Base-by-base conservation (phyloP, 2,329 filamentous ascomycete genomes). In the Penicillium freii region DNA sequence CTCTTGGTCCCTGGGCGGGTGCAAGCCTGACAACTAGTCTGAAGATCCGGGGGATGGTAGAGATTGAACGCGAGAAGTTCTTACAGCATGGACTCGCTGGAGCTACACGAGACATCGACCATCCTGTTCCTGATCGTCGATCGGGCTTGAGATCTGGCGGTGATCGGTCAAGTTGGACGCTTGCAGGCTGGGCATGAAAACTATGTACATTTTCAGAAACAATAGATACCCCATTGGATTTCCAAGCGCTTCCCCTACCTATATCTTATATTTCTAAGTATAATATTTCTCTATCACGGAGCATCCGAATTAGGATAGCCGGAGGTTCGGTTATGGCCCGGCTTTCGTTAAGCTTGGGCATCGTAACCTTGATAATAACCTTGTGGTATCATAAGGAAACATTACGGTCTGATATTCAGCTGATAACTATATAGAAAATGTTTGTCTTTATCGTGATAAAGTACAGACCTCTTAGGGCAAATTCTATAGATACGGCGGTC, bases 41-140 rank as follows among this genome's bases (percentile, higher is more conserved):
- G 62, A 82, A 84, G 51, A 78, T 87, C 23, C 81, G 81, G 57
- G 84, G 85, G 0, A 77, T 84, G 45, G 82, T 87, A 6, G 85
- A 88, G 69, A 80, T 88, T 21, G 85, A 88, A 65, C 77, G 83
- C 27, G 86, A 89, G 48, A 82, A 81, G 43, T 89, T 87, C 63
- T 69, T 87, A 38, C 75, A 78, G 45, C 71, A 80, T 63, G 78
- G 79, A 29, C 64, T 81, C 38, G 72, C 76, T 15, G 77, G 78
- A 2, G 78, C 78, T n/a, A 78, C 67, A 57, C 73, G 75, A 51
- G 78, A 80, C 44, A 56, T 68, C 13, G 78, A 80, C 25, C 56
- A 64, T 13, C 67, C 69, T 62, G 66, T 68, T 31, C 67, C 72
- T 48, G 73, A 77, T 62, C 72, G 77, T 59, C 71, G 75, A 58